Base-by-base conservation (phyloP, 2,329 filamentous ascomycete genomes). In the Penicillium polonicum region DNA sequence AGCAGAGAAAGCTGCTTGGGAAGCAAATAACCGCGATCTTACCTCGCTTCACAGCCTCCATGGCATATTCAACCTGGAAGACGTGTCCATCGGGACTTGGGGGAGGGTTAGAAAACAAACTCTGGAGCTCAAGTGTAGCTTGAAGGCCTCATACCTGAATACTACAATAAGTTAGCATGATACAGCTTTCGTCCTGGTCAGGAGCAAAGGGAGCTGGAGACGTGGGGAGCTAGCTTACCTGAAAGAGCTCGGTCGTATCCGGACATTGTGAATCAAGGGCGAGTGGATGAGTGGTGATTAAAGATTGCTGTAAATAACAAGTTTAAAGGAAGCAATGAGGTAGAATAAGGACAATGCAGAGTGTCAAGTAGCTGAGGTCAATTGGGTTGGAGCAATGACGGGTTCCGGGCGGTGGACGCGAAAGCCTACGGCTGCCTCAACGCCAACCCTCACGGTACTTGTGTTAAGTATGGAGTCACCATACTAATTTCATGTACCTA, bases 181-280 rank as follows among this genome's bases (percentile, higher is more conserved):
- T 52, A 12, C 17, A 31, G 60, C 52, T 63, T 71, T 57, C 53
- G 60, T 65, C 58, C 59, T 61, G 53, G 48, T 48, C 59, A 53
- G 56, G 50, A 66, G 73, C 75, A 75, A 62, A 68, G 64, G 66
- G 64, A 68, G 62, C 63, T 63, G 63, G 55, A 39, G 54, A 39
- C 39, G 57, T 57, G 52, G 55, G 60, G 59, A 65, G 62, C 62
- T 59, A 66, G 63, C 65, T 82, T 87, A 97, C 92, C 93, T 81
- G 93, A 97, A 78, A 97, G 88, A 80, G 93, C 94, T 89, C 94
- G 90, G 83, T 99, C 94, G 82, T 99, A 99, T 80, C 93, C 93
- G 71, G 92, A 96, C 78, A 92, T 90, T 65, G 68, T 76, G 69
- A 49, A 50, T 52, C 36, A 48, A 42, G 51, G 58, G 50, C 25